phyloP scores from a whole-genome alignment of 2,329 filamentous ascomycete species.

The Immersiporthe knoxdaviesiana region DNA sequence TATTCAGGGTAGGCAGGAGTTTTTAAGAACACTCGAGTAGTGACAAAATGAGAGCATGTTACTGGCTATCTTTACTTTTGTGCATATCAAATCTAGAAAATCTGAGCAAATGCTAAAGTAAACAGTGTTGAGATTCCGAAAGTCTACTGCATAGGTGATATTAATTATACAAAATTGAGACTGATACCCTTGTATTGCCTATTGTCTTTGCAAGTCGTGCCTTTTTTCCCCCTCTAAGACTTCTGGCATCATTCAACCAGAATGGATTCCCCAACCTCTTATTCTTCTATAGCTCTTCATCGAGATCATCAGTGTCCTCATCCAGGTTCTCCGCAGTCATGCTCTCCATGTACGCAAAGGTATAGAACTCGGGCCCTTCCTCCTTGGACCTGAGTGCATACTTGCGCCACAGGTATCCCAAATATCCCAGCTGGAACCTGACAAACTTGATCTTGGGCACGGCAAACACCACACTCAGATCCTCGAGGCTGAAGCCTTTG shows the following conservation, averaged over 20 bases:
- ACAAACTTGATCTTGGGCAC: conserved; percentile 45
- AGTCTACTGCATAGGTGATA: no score
- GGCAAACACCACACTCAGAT: conserved; percentile 46
- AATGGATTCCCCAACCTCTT: not conserved
- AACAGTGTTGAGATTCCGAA: no score
- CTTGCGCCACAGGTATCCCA: conserved; percentile 18
- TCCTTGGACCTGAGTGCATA: conserved; percentile 14
- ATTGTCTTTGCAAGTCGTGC: no score
- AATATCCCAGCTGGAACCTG: conserved; percentile 38
- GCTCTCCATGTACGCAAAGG: conserved; percentile 8
- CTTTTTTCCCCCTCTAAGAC: not conserved
- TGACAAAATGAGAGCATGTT: no score
- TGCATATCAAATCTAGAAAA: no score
- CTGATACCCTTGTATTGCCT: no score
- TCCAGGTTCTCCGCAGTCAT: not conserved
- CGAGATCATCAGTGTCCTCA: not conserved
- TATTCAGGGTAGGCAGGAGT: no score
- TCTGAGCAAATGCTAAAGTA: no score
- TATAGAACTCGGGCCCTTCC: conserved; percentile 26
- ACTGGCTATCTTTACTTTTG: no score
- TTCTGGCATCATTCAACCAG: not conserved
- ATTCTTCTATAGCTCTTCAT: not conserved
- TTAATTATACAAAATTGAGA: no score
- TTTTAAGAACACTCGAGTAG: no score
- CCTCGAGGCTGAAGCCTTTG: conserved; percentile 44